Evolutionary conservation across 1,139 yeast species (phyloP), one percentile per base, ranked within the genome.

Genomic region (Suhomyces ambrosiae): DNA sequence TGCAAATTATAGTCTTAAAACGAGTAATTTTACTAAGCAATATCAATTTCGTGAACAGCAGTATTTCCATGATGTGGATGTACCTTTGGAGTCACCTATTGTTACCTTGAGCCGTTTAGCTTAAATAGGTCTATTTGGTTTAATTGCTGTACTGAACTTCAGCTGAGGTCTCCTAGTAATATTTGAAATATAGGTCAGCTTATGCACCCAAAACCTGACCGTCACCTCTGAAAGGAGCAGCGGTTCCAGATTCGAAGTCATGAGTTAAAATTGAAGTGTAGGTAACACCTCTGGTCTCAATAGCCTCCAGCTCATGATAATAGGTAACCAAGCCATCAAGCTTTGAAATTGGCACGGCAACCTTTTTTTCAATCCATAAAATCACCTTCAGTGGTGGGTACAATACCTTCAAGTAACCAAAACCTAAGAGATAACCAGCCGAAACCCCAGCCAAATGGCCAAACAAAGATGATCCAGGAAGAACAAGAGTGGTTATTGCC

Each of bases 321-420:
- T 71, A 84, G 19, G 63, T 61, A 37, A 84, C 80, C 28, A 74
- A 58, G 3, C 68, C 56, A 23, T 86, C 83, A 43, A 86, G 71
- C 42, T 71, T 51, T 8, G 61, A 60, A 44, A 87, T 87, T 14
- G 71, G 62, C 1, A 53, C 52, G 5, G 65, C 69, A 11, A 82
- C 58, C 48, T 76, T 76, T 12, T 53, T 44, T 60, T 89, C 97
- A 42, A 87, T 84, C 61, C 72, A 80, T 45, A 80, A 73, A 13
- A 88, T 74, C 2, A 78, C 72, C 47, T 73, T 68, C 43, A 83
- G 76, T 7, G 96, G 92, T 3, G 89, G 87, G 45, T 75, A 75
- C 53, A 83, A 62, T 29, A 68, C 57, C 29, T 68, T 68, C 41
- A 88, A 62, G 45, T 65, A 70, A 9, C 84, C 92, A 52, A 71